Conservation (phyloP, 1,284 basidiomycete genomes). For the Uromyces viciae-fabae region DNA sequence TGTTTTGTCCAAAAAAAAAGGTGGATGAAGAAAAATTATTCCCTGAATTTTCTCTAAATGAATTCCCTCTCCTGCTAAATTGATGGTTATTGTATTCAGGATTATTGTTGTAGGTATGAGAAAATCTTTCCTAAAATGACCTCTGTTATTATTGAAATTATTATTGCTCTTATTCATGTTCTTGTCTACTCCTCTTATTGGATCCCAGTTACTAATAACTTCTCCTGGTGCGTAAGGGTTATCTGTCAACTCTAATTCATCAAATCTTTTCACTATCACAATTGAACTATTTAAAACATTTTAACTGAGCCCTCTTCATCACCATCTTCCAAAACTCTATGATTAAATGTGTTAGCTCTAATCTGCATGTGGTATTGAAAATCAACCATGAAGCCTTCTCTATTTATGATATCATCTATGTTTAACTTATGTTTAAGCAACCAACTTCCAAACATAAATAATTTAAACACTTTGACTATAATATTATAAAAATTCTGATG, state of each 20-base stretch:
- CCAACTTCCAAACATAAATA: neutral
- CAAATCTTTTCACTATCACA: no score
- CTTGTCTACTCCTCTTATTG: neutral
- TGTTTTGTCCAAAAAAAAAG: no score
- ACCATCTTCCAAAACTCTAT: neutral
- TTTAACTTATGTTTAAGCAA: neutral
- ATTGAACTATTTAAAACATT: neutral
- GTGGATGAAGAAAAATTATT: no score
- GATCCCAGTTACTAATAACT: neutral
- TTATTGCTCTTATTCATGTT: neutral
- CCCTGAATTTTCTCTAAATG: no score
- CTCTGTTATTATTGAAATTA: no score
- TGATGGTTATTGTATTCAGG: no score
- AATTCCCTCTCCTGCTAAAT: no score
- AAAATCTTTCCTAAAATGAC: no score
- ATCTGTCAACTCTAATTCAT: neutral
- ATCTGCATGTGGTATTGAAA: slow-evolving; percentile 1
- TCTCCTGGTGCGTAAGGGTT: neutral
- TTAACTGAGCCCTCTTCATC: neutral
- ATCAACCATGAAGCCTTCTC: neutral
- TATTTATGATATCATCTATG: neutral
- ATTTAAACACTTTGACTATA: neutral
- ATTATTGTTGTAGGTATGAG: no score
- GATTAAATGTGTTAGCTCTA: neutral
- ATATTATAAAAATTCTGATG: neutral